phyloP scores from a whole-genome alignment of 1,284 basidiomycete species.

The Ceratobasidium sp. region DNA sequence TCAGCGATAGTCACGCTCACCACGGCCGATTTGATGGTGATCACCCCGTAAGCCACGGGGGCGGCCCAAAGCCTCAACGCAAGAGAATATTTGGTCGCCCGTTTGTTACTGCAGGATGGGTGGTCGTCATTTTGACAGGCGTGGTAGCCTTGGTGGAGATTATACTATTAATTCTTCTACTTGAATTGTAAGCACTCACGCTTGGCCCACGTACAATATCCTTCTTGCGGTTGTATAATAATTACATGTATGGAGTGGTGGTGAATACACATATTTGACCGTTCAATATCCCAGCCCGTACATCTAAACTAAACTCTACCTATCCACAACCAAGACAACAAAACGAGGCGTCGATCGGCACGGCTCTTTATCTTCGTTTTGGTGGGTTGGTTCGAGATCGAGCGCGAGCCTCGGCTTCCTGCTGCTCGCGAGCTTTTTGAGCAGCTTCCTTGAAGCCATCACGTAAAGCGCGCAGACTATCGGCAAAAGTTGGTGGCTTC shows the following conservation, averaged over 20 bases:
- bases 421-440: slow-evolving; percentile 31
- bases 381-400: not conserved
- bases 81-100: slow-evolving; percentile 67
- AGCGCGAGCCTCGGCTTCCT: slow-evolving; percentile 17
- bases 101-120: slow-evolving; percentile 80
- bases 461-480: slow-evolving; percentile 34
- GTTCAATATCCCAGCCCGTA: no score
- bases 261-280: not conserved
- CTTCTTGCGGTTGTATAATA: not conserved
- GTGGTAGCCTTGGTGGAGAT: slow-evolving; percentile 71
- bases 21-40: slow-evolving; percentile 50
- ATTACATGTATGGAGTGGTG: slow-evolving; percentile 13
- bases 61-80: slow-evolving; percentile 45
- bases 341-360: not conserved
- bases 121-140: slow-evolving; percentile 65
- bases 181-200: slow-evolving; percentile 46
- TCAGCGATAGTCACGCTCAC: slow-evolving; percentile 52
- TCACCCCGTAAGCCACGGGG: slow-evolving; percentile 43
- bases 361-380: slow-evolving; percentile 13
- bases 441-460: slow-evolving; percentile 20
- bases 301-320: not conserved
- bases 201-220: not conserved
- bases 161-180: slow-evolving; percentile 65
- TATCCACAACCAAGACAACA: not conserved
- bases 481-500: slow-evolving; percentile 35